Conservation (phyloP, 768 basidiomycete genomes). For the Leccinum sublutescens region DNA sequence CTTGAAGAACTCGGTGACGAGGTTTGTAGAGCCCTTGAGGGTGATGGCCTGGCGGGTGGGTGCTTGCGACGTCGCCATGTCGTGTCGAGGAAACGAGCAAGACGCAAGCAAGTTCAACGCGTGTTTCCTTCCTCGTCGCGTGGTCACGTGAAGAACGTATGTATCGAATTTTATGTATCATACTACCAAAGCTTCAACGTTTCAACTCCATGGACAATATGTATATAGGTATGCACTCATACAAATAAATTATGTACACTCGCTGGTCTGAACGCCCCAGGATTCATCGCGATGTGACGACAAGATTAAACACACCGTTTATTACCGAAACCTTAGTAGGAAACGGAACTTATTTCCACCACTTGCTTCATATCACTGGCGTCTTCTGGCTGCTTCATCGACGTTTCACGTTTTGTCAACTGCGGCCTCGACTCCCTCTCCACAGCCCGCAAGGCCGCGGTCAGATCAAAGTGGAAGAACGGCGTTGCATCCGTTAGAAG, state of each 20-base stretch:
- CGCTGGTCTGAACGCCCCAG: neutral
- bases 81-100: conserved; percentile 2
- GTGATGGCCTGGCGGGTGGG: conserved; percentile 76
- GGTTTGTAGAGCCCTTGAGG: conserved; percentile 89
- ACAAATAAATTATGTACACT: neutral
- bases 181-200: neutral
- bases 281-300: neutral
- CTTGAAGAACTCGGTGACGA: conserved; percentile 99
- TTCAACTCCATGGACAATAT: neutral
- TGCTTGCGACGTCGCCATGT: conserved; percentile 47
- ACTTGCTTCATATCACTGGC: neutral
- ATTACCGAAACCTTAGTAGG: neutral
- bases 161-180: neutral
- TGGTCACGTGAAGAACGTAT: neutral
- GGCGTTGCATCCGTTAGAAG: neutral
- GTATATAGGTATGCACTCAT: no score
- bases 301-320: neutral
- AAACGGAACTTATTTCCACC: neutral
- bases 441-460: neutral
- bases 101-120: neutral
- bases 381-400: neutral
- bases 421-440: neutral
- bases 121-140: neutral
- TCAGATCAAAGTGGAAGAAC: neutral
- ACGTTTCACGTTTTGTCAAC: neutral